These are phyloP conservation scores for Panaeolus cyanescens DNA, from an alignment of 768 basidiomycete genomes.

Conservation along the genomic window DNA sequence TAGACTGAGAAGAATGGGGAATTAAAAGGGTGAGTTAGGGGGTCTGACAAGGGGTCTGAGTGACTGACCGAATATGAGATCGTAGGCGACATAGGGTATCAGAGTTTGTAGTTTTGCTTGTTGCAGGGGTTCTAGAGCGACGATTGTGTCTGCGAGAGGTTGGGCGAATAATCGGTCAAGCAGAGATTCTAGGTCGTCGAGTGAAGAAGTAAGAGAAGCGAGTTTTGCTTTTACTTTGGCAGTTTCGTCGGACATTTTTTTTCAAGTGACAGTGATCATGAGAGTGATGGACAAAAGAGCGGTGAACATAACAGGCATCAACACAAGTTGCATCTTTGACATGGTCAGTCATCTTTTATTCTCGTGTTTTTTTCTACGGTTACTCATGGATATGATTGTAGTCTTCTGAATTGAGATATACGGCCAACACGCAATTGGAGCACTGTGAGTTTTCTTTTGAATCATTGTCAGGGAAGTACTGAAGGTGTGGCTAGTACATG, in stretches of 20 bases:
- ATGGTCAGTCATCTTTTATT: constrained; percentile 41
- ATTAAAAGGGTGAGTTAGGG: not conserved
- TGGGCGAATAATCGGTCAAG: constrained; percentile 70
- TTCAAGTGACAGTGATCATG: not conserved
- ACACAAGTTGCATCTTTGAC: constrained; percentile 31
- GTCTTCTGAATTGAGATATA: constrained; percentile 94
- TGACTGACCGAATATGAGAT: constrained; percentile 81
- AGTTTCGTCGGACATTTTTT: constrained; percentile 47
- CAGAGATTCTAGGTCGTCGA: constrained; percentile 68
- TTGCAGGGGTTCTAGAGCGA: constrained; percentile 69
- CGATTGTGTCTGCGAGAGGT: constrained; percentile 65
- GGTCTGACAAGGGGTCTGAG: not conserved
- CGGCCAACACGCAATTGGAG: constrained; percentile 94
- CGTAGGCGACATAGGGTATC: constrained; percentile 82
- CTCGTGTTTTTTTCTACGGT: not conserved
- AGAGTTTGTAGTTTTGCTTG: constrained; percentile 82
- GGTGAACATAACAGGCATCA: constrained; percentile 1
- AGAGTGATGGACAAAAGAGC: not conserved
- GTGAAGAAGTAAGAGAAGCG: constrained; percentile 50
- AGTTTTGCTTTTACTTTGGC: constrained; percentile 49
- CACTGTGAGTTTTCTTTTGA: constrained; percentile 64
- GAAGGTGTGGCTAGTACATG: constrained; percentile 66
- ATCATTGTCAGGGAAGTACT: constrained; percentile 14
- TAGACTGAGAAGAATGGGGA: constrained; percentile 54
- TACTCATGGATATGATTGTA: constrained; percentile 28